Evolutionary conservation across 306 rosid genomes (phyloP).

Genomic region (Oxytropis ochrocephala): DNA sequence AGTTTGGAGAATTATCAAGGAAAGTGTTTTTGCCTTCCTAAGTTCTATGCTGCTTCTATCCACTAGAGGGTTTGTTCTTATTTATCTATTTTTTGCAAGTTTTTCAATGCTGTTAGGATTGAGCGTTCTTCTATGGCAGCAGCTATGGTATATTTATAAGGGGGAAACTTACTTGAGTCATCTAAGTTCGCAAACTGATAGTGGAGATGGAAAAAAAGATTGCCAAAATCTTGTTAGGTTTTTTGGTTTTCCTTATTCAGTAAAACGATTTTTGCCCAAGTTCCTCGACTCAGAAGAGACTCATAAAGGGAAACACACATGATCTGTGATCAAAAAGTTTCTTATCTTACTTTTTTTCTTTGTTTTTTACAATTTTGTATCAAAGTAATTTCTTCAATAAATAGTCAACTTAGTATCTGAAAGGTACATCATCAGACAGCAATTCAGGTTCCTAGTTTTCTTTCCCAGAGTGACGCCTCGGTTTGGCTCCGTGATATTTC

Average conservation of each 20-base stretch:
- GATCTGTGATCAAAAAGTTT: not conserved
- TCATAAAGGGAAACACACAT: slow-evolving; percentile 30
- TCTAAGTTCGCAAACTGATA: slow-evolving; percentile 39
- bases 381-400: not conserved
- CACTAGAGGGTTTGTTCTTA: slow-evolving; percentile 63
- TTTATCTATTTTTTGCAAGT: slow-evolving; percentile 66
- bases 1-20: slow-evolving; percentile 32
- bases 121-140: slow-evolving; percentile 83
- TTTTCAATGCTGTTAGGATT: slow-evolving; percentile 70
- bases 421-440: not conserved
- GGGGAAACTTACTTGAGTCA: slow-evolving; percentile 70
- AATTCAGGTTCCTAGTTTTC: too few species aligned
- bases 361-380: slow-evolving; percentile 4
- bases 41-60: slow-evolving; percentile 57
- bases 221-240: slow-evolving; percentile 71
- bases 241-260: slow-evolving; percentile 55
- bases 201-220: slow-evolving; percentile 47
- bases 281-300: slow-evolving; percentile 43
- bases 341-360: not conserved
- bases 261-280: slow-evolving; percentile 54
- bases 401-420: not conserved
- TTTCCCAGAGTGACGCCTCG: too few species aligned
- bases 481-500: too few species aligned
- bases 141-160: slow-evolving; percentile 64
- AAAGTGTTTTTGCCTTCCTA: slow-evolving; percentile 35